phyloP scores from a whole-genome alignment of 495 filamentous ascomycete genomes.

The Daldinia caldariorum region DNA sequence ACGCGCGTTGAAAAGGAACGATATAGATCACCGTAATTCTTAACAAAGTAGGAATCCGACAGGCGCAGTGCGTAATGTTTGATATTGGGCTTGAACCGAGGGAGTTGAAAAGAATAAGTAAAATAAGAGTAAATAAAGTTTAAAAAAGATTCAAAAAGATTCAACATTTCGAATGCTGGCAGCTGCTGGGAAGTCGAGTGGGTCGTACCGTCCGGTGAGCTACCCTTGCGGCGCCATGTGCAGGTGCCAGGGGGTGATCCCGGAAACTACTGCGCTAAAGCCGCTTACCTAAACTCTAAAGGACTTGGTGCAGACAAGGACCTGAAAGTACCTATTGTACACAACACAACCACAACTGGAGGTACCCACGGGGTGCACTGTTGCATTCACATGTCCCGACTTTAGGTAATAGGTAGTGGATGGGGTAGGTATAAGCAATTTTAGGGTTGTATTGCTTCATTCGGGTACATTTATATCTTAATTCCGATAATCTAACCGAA shows the following conservation, averaged over 20 bases:
- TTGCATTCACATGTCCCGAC: neutral
- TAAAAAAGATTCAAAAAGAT: conserved; percentile 2
- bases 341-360: too few relatives aligned
- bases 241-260: conserved; percentile 34
- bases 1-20: neutral
- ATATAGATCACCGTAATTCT: neutral
- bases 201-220: conserved; percentile 27
- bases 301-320: neutral
- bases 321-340: too few relatives aligned
- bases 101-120: conserved; percentile 31
- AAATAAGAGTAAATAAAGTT: conserved; percentile 36
- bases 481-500: neutral
- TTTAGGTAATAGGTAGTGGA: neutral
- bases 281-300: conserved; percentile 16
- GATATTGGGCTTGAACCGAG: conserved; percentile 29
- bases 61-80: conserved; percentile 4
- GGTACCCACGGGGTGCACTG: neutral
- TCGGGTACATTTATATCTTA: neutral
- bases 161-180: conserved; percentile 13
- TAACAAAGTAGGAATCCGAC: neutral
- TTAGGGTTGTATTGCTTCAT: neutral
- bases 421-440: neutral
- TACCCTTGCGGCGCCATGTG: conserved; percentile 36
- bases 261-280: conserved; percentile 28
- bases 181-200: conserved; percentile 31